A percentile compares a stretch with the other conserved stretches of the same genome.
Conservation (phyloP, 768 basidiomycete species). For the Calocybe cyanea region DNA sequence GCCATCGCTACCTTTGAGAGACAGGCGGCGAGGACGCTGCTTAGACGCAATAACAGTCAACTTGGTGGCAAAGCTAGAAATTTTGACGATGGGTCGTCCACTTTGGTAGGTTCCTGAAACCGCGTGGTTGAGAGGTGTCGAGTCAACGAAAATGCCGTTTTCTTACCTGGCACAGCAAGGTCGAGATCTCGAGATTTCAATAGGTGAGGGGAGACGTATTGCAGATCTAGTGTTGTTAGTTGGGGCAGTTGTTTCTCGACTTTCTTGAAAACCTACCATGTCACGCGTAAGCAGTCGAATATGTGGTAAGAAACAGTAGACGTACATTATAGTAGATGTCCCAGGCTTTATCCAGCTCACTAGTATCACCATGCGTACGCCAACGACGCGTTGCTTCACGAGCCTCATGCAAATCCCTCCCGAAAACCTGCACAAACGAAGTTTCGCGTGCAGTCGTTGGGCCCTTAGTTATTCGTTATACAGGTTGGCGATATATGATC, state of each 20-base stretch:
- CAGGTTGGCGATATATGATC: background rate
- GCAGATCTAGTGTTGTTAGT: conserved; percentile 86
- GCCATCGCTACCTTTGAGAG: conserved; percentile 86
- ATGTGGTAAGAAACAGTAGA: conserved; percentile 1
- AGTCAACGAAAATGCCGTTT: background rate
- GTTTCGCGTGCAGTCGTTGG: conserved; percentile 93
- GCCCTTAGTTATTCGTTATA: conserved; percentile 47
- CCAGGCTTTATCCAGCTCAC: conserved; percentile 96
- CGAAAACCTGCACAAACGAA: conserved; percentile 92
- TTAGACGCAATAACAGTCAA: conserved; percentile 94
- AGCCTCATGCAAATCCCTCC: conserved; percentile 88
- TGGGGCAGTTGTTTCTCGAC: conserved; percentile 92
- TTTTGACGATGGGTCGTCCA: conserved; percentile 78
- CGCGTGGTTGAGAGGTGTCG: background rate
- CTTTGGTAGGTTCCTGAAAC: conserved; percentile 83
- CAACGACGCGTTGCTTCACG: conserved; percentile 88
- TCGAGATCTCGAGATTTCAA: conserved; percentile 87
- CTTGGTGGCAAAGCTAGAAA: conserved; percentile 82
- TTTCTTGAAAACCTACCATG: conserved; percentile 83
- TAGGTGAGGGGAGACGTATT: conserved; percentile 94
- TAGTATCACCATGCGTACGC: conserved; percentile 79
- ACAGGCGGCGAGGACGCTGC: conserved; percentile 88
- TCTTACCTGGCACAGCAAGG: conserved; percentile 88
- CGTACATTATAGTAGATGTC: conserved; percentile 94
- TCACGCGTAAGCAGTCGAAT: background rate